These are phyloP conservation scores for Mycena pura DNA, from an alignment of 768 basidiomycete genomes.

Conservation along the genomic window DNA sequence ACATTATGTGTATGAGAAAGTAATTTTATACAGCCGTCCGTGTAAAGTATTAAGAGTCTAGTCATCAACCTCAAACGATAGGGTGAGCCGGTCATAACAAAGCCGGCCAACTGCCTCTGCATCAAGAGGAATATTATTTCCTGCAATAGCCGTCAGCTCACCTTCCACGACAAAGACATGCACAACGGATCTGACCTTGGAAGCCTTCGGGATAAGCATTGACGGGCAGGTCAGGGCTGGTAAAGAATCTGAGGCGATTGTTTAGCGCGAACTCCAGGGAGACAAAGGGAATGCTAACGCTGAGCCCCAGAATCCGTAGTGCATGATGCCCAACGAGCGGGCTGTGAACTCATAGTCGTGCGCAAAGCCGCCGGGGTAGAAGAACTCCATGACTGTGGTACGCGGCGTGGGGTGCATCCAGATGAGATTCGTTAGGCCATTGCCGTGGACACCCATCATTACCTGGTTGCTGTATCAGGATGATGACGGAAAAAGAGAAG, in stretches of 20 bases:
- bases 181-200: constrained; percentile 44
- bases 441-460: constrained; percentile 94
- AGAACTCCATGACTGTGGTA: constrained; percentile 93
- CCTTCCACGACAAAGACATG: not conserved
- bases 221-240: constrained; percentile 71
- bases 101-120: constrained; percentile 69
- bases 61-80: constrained; percentile 61
- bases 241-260: constrained; percentile 62
- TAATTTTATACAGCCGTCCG: too few relatives aligned
- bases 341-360: constrained; percentile 85
- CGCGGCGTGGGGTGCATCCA: constrained; percentile 91
- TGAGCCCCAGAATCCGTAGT: constrained; percentile 88
- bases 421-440: constrained; percentile 84
- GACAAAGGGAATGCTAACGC: constrained; percentile 46
- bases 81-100: constrained; percentile 62
- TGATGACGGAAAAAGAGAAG: not conserved
- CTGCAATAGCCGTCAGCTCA: not conserved
- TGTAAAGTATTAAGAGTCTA: not conserved
- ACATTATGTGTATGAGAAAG: too few relatives aligned
- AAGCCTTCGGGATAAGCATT: constrained; percentile 87
- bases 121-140: constrained; percentile 86
- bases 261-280: not conserved
- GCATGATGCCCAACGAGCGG: constrained; percentile 71
- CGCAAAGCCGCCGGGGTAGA: constrained; percentile 84
- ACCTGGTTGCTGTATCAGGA: constrained; percentile 57